Conservation (phyloP, 2,329 filamentous ascomycete species). For the Aspergillus alliaceus region DNA sequence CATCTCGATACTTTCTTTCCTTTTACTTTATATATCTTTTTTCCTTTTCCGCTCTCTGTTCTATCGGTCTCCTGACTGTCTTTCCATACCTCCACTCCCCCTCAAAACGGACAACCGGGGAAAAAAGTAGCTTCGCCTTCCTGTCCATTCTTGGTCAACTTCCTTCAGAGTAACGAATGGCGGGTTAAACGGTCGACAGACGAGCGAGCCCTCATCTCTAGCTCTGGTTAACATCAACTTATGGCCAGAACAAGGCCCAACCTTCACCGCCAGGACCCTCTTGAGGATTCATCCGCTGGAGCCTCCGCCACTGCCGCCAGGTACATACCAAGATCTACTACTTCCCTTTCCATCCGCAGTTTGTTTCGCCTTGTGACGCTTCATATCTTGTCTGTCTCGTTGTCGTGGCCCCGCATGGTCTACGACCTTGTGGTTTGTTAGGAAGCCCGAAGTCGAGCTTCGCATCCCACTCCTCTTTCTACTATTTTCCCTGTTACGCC, state of each 20-base stretch:
- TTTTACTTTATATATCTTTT: neutral
- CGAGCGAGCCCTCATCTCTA: conserved; percentile 31
- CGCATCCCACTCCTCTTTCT: neutral
- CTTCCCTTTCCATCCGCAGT: conserved; percentile 15
- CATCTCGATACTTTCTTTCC: neutral
- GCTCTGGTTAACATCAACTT: conserved; percentile 39
- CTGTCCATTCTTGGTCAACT: conserved; percentile 17
- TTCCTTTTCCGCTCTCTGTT: neutral
- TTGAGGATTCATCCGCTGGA: conserved; percentile 41
- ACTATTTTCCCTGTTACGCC: neutral
- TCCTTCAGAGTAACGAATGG: conserved; percentile 38
- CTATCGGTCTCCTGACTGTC: conserved; percentile 4
- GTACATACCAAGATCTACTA: conserved; percentile 33
- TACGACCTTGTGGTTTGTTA: conserved; percentile 6
- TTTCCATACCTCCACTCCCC: conserved; percentile 9
- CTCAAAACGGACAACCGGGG: conserved; percentile 10
- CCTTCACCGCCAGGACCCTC: conserved; percentile 44
- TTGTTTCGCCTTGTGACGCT: conserved; percentile 1
- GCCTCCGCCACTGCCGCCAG: conserved; percentile 32
- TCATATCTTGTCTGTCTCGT: conserved; percentile 1
- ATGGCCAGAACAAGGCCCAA: conserved; percentile 49
- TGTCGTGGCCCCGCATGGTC: conserved; percentile 4
- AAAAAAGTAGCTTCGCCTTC: conserved; percentile 17
- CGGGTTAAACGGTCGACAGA: conserved; percentile 40
- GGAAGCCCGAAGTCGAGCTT: conserved; percentile 2